Evolutionary conservation across 2,329 filamentous ascomycete genomes (phyloP).

Genomic region (Penicillium thymicola): DNA sequence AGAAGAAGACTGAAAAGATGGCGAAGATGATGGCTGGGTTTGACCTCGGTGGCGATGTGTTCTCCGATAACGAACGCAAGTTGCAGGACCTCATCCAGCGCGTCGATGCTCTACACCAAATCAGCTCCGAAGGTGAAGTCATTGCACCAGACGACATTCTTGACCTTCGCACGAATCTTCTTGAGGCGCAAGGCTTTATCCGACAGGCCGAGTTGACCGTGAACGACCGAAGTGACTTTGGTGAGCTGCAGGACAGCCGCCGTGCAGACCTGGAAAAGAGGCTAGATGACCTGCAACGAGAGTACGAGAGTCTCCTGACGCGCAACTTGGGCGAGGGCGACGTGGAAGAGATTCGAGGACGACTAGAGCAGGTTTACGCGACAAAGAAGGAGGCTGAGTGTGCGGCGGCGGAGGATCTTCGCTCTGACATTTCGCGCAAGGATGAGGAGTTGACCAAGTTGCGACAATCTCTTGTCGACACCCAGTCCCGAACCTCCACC

Average conservation of each 20-base stretch:
- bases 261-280: constrained; percentile 74
- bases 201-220: constrained; percentile 87
- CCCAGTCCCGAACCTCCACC: constrained; percentile 52
- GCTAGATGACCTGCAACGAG: constrained; percentile 69
- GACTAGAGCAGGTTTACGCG: constrained; percentile 72
- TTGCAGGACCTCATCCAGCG: constrained; percentile 81
- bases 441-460: constrained; percentile 78
- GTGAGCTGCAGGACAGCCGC: constrained; percentile 60
- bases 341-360: constrained; percentile 77
- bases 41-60: constrained; percentile 86
- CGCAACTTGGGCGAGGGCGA: constrained; percentile 75
- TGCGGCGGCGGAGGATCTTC: constrained; percentile 72
- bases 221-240: constrained; percentile 65
- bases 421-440: constrained; percentile 71
- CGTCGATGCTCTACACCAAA: constrained; percentile 73
- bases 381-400: constrained; percentile 71
- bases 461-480: constrained; percentile 74
- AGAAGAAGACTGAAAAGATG: constrained; percentile 98
- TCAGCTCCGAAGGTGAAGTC: constrained; percentile 71
- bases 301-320: constrained; percentile 80
- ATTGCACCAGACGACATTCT: constrained; percentile 79
- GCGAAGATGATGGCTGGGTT: constrained; percentile 99
- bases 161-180: constrained; percentile 70
- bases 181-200: constrained; percentile 89
- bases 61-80: constrained; percentile 86